Conservation (phyloP, 208 protist genomes). For the Endotrypanum monterogeii region DNA sequence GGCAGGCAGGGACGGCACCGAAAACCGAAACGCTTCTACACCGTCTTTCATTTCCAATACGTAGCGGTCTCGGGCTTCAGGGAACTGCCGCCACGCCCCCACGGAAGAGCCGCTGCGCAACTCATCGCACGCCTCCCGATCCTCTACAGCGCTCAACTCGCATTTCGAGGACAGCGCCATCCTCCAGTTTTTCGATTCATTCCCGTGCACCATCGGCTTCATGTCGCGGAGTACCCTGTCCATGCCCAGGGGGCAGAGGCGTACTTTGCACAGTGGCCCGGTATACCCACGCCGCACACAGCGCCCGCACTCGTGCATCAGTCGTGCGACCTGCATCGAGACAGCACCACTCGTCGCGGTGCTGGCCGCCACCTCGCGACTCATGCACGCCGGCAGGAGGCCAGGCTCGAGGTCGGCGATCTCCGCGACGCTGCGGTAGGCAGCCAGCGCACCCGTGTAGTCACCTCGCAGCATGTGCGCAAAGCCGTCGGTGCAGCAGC, state of each 20-base stretch:
- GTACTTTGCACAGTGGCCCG: background rate
- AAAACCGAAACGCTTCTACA: background rate
- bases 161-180: no score
- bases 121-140: background rate
- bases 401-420: slow-evolving; percentile 19
- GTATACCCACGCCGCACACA: background rate
- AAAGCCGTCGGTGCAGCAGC: slow-evolving; percentile 32
- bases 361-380: slow-evolving; percentile 17
- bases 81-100: background rate
- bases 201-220: background rate
- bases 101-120: background rate
- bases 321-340: slow-evolving; percentile 24
- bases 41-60: background rate
- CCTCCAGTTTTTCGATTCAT: background rate
- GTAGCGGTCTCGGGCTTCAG: background rate
- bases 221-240: background rate
- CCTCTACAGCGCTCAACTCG: background rate
- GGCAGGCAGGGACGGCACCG: slow-evolving; percentile 5
- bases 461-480: slow-evolving; percentile 41
- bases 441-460: slow-evolving; percentile 33
- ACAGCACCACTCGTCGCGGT: slow-evolving; percentile 10
- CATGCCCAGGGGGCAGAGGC: slow-evolving; percentile 2
- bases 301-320: slow-evolving; percentile 18
- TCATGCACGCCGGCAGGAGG: slow-evolving; percentile 15
- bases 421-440: slow-evolving; percentile 23